Base-by-base conservation (phyloP, 352 stramenopile species). In the Thalassiosira exigua region DNA sequence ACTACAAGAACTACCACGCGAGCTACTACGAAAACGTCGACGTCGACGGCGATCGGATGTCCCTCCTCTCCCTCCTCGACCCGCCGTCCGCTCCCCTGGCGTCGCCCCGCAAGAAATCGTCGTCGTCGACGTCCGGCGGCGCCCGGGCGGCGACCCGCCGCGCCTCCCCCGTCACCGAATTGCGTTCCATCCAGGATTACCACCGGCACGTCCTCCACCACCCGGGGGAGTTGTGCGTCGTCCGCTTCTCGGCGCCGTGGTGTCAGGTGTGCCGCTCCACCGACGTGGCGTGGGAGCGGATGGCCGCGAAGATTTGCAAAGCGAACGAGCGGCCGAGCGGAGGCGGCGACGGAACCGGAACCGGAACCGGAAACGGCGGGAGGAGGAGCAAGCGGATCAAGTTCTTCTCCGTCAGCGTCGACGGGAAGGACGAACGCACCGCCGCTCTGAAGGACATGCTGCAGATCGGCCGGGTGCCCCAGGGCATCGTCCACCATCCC, bases 221-320 rank as follows among this genome's bases (percentile, higher is more conserved):
- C 1, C 24, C 48, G 1, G 42, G 48, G 17, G n/a, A 58, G 19
- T 24, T 75, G 14, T 56, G 39, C 30, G 60, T 75, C 30, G 22
- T 75, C 56, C 67, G 67, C 12, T 75, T 75, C 56, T 56, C 51
- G 12, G 53, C 56, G 14, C 67, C 67, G 0, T 75, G 67, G 67
- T 75, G 67, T 54, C 51, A 67, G 24, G 24, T 66, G 14, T 75
- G 67, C 22, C 54, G 54, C 4, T 26, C 67, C 1, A 75, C 67
- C 9, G 52, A 65, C 29, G 67, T 75, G 3, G 41, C 67, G 12
- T 75, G 54, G 52, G 67, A 75, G 21, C 33, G 67, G 21, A 65
- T 75, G 53, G 67, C 54, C 0, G 11, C 42, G 14, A 68, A 58
- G 42, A 51, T 75, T n/a, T 14, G 12, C 5, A n/a, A n/a, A n/a